Evolutionary conservation across 2,329 filamentous ascomycete genomes (phyloP).

Genomic region (Fusarium duplospermum): DNA sequence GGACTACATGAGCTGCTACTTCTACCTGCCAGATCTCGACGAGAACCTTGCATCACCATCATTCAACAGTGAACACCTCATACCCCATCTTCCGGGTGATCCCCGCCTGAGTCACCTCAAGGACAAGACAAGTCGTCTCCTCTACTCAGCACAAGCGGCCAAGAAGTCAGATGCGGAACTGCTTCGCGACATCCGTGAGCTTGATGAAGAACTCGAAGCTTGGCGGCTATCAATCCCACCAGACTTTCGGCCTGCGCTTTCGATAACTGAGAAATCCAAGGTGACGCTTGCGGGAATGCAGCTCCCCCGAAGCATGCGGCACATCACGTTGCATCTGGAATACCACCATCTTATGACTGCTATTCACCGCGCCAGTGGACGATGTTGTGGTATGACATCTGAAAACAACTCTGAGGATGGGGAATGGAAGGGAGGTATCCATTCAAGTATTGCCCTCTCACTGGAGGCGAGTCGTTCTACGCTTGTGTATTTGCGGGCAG

Average conservation of each 20-base stretch:
- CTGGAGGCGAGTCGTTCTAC: conserved; percentile 68
- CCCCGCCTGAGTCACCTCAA: conserved; percentile 63
- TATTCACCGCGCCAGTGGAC: conserved; percentile 66
- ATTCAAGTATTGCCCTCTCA: conserved; percentile 64
- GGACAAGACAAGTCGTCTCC: conserved; percentile 57
- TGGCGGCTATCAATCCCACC: conserved; percentile 64
- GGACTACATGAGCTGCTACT: conserved; percentile 42
- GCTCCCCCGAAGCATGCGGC: conserved; percentile 56
- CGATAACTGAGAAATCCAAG: conserved; percentile 45
- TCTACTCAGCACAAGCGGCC: conserved; percentile 62
- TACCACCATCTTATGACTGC: conserved; percentile 67
- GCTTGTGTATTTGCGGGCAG: conserved; percentile 58
- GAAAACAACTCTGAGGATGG: conserved; percentile 24
- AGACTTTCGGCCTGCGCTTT: conserved; percentile 59
- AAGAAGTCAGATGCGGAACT: conserved; percentile 66
- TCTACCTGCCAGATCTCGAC: conserved; percentile 9
- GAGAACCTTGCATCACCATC: background rate
- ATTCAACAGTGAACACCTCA: conserved; percentile 5
- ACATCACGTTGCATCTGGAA: conserved; percentile 62
- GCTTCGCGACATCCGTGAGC: conserved; percentile 64
- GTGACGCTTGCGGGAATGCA: conserved; percentile 44
- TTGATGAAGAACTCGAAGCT: conserved; percentile 66
- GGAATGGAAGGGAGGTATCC: conserved; percentile 57
- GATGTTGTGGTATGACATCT: conserved; percentile 50
- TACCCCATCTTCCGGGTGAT: conserved; percentile 58